Evolutionary conservation across 2,329 filamentous ascomycete genomes (phyloP).

Genomic region (Sporothrix variecibatus): DNA sequence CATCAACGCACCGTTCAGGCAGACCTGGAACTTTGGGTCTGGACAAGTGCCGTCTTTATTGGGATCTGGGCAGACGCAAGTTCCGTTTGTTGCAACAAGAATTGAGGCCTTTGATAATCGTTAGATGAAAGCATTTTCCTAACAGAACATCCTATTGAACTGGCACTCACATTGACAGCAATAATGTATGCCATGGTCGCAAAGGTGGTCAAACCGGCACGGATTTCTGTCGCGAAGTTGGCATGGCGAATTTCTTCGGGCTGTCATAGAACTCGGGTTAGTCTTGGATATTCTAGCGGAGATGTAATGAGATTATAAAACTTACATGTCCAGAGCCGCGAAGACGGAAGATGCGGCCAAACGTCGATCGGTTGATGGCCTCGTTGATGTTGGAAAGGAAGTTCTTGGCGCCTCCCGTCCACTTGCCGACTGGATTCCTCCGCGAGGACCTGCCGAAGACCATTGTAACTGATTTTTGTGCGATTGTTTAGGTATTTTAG

Average conservation of each 20-base stretch:
- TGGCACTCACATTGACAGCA: slow-evolving; percentile 64
- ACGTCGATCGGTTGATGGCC: slow-evolving; percentile 43
- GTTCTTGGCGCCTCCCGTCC: slow-evolving; percentile 58
- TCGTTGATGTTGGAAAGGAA: slow-evolving; percentile 50
- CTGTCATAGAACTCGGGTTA: slow-evolving; percentile 26
- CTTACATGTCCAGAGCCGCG: slow-evolving; percentile 69
- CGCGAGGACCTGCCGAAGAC: background rate
- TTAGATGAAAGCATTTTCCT: background rate
- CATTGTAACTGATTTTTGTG: background rate
- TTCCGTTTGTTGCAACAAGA: slow-evolving; percentile 73
- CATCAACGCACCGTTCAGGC: slow-evolving; percentile 11
- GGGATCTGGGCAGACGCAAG: slow-evolving; percentile 62
- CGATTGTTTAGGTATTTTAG: background rate
- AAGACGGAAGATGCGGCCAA: slow-evolving; percentile 66
- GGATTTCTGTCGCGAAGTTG: slow-evolving; percentile 74
- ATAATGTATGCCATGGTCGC: slow-evolving; percentile 87
- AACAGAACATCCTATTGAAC: slow-evolving; percentile 29
- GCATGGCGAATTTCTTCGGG: slow-evolving; percentile 67
- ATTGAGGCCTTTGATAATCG: slow-evolving; percentile 60
- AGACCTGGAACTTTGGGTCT: slow-evolving; percentile 32
- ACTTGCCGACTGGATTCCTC: slow-evolving; percentile 45
- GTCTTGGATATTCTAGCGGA: background rate
- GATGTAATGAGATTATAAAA: background rate
- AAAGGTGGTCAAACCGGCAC: slow-evolving; percentile 78
- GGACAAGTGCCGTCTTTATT: slow-evolving; percentile 34